A percentile compares a stretch with the other conserved stretches of the same genome.
Conservation (phyloP, 805 yeast species). For the Starmerella bacillaris region DNA sequence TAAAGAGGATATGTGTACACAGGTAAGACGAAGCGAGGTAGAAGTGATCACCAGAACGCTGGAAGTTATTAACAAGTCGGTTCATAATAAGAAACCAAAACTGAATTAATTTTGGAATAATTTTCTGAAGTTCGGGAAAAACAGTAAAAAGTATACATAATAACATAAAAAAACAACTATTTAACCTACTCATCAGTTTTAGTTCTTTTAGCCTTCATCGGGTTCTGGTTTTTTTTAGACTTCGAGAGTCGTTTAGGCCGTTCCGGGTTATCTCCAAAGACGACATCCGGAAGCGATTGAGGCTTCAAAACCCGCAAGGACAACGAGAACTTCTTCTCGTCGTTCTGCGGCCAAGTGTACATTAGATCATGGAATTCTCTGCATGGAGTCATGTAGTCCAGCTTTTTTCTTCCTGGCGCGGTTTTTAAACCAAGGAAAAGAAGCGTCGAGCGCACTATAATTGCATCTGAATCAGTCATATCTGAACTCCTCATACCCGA, state of each 20-base stretch:
- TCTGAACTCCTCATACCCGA: too few relatives aligned
- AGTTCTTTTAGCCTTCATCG: conserved; percentile 4
- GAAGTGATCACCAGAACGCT: conserved; percentile 16
- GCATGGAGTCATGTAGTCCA: conserved; percentile 80
- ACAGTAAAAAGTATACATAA: conserved; percentile 8
- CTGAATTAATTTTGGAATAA: too few relatives aligned
- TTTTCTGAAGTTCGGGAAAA: too few relatives aligned
- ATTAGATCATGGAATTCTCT: conserved; percentile 72
- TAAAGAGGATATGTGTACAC: conserved; percentile 16
- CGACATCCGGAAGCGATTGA: conserved; percentile 67
- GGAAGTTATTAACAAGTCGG: too few relatives aligned
- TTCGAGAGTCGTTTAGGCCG: conserved; percentile 48
- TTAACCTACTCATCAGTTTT: conserved; percentile 3
- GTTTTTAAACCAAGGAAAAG: conserved; percentile 64
- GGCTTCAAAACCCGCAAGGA: conserved; percentile 53
- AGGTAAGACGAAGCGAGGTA: conserved; percentile 18
- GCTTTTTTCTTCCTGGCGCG: conserved; percentile 20
- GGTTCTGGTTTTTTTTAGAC: conserved; percentile 29
- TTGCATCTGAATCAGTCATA: too few relatives aligned
- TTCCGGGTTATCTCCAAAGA: conserved; percentile 58
- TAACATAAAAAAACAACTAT: not conserved
- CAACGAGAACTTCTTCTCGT: conserved; percentile 41
- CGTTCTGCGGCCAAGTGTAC: conserved; percentile 50
- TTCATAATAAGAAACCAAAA: too few relatives aligned
- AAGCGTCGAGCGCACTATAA: conserved; percentile 33